Evolutionary conservation across 306 rosid species (phyloP).

Genomic region (Inga oerstediana): DNA sequence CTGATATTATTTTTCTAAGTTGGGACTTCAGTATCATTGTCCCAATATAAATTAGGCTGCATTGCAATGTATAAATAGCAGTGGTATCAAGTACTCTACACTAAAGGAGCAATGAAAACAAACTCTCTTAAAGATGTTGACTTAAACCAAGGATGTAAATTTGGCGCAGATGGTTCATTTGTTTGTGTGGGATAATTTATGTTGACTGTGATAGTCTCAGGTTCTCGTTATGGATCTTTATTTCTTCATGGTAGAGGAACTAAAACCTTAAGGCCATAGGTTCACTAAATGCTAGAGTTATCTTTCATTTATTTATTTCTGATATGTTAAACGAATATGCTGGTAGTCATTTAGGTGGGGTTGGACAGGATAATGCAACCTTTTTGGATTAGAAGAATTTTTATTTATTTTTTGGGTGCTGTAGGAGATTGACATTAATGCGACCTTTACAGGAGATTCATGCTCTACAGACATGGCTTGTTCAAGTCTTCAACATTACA

Average conservation of each 20-base stretch:
- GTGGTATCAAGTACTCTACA: not conserved
- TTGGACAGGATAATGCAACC: not conserved
- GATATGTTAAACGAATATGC: not conserved
- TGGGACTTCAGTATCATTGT: too few species aligned
- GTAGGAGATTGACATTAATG: constrained; percentile 20
- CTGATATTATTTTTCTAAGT: too few species aligned
- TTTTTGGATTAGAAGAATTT: not conserved
- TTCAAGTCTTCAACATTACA: constrained; percentile 46
- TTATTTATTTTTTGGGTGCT: not conserved
- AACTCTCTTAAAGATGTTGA: not conserved
- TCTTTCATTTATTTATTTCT: not conserved
- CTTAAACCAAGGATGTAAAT: not conserved
- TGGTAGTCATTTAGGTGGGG: not conserved
- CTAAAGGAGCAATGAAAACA: not conserved
- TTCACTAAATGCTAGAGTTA: not conserved
- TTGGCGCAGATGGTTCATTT: constrained; percentile 8
- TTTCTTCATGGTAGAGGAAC: constrained; percentile 12
- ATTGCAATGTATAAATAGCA: not conserved
- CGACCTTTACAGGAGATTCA: constrained; percentile 54
- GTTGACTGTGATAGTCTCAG: constrained; percentile 5
- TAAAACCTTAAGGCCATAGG: not conserved
- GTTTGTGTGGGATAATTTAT: not conserved
- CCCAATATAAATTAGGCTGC: not conserved
- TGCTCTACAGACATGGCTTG: constrained; percentile 47
- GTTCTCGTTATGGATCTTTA: constrained; percentile 27